Percentiles rank a stretch among this genome's conserved stretches.
phyloP scores from a whole-genome alignment of 2,329 filamentous ascomycete species.

The Colletotrichum sp. region DNA sequence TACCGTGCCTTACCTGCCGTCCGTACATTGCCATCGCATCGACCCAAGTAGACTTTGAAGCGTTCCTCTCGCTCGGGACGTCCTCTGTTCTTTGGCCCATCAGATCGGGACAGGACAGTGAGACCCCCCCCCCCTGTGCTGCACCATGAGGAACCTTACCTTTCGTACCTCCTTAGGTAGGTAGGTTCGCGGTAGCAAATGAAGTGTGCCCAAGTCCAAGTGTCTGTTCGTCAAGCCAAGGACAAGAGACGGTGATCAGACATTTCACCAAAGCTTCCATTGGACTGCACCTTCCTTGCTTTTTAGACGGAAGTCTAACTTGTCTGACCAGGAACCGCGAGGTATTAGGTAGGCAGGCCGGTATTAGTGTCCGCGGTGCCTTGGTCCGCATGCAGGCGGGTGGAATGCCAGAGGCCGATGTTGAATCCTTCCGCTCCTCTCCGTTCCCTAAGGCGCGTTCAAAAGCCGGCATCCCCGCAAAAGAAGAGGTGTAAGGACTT shows the following conservation, averaged over 20 bases:
- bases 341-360: background rate
- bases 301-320: background rate
- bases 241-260: constrained; percentile 7
- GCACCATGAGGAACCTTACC: background rate
- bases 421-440: background rate
- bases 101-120: constrained; percentile 3
- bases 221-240: background rate
- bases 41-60: background rate
- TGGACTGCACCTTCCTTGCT: background rate
- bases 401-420: background rate
- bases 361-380: background rate
- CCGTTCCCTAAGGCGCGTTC: background rate
- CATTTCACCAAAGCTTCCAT: background rate
- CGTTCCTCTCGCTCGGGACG: constrained; percentile 16
- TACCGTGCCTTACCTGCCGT: background rate
- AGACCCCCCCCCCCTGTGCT: background rate
- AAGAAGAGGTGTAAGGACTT: background rate
- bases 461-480: background rate
- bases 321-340: background rate
- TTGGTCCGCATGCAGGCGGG: background rate
- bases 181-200: background rate
- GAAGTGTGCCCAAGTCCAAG: background rate
- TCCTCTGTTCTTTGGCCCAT: background rate
- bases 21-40: background rate
- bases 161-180: background rate